phyloP scores from a whole-genome alignment of 495 filamentous ascomycete genomes.

The Podospora anserina region DNA sequence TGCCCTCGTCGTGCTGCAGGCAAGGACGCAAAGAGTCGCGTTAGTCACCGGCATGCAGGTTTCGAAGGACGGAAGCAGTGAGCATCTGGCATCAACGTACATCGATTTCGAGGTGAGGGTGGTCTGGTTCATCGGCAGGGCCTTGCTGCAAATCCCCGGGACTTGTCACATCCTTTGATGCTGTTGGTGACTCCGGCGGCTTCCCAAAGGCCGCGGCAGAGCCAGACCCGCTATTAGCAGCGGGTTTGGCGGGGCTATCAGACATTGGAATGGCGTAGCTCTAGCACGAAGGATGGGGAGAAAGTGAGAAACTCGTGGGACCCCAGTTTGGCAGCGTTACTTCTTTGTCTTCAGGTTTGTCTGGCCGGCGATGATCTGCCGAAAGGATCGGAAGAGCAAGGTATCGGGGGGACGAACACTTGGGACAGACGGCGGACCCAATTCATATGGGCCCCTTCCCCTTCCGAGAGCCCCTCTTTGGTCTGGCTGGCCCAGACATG shows the following conservation, averaged over 20 bases:
- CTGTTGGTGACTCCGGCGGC: neutral
- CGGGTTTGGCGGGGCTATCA: neutral
- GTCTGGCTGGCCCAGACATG: neutral
- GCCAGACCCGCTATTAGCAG: neutral
- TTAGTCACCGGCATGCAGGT: neutral
- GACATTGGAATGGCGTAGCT: neutral
- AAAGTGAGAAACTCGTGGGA: neutral
- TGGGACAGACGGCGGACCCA: conserved; percentile 6
- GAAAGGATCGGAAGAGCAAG: neutral
- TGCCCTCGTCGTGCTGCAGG: conserved; percentile 9
- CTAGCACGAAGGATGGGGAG: neutral
- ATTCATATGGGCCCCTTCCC: conserved; percentile 8
- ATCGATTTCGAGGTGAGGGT: neutral
- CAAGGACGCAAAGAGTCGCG: neutral
- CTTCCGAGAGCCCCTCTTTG: neutral
- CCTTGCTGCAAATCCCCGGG: neutral
- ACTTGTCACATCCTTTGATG: neutral
- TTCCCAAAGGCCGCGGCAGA: too few relatives aligned
- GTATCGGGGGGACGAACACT: neutral
- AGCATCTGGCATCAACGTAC: neutral
- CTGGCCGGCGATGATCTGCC: neutral
- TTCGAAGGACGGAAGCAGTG: neutral
- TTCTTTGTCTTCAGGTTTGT: neutral
- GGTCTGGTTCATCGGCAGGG: neutral
- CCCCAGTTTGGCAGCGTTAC: neutral